Evolutionary conservation across 441 rosid genomes (phyloP).

Genomic region (Bruguiera hainesii): DNA sequence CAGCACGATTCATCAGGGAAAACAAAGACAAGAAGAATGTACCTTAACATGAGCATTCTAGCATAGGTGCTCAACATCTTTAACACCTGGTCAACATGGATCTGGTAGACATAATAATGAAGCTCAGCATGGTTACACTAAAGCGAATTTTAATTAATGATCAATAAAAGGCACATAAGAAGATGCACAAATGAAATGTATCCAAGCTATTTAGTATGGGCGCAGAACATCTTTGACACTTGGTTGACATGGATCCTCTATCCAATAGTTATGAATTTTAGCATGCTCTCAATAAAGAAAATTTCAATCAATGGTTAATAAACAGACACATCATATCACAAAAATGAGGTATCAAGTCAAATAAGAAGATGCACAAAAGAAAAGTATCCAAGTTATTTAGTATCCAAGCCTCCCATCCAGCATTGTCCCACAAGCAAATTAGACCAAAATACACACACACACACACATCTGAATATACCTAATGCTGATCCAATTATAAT

Average conservation of each 20-base stretch:
- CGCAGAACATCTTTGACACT: constrained; percentile 69
- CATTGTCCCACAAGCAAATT: too few relatives aligned
- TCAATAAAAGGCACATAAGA: constrained; percentile 31
- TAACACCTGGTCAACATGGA: constrained; percentile 89
- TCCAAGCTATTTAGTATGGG: constrained; percentile 58
- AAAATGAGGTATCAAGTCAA: too few relatives aligned
- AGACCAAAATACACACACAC: too few relatives aligned
- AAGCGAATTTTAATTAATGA: too few relatives aligned
- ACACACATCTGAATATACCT: too few relatives aligned
- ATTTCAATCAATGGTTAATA: too few relatives aligned
- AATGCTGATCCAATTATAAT: too few relatives aligned
- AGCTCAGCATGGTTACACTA: background rate
- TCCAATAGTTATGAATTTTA: constrained; percentile 6
- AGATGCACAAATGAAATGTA: too few relatives aligned
- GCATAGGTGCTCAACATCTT: constrained; percentile 69
- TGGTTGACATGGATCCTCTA: constrained; percentile 94
- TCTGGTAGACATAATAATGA: constrained; percentile 42
- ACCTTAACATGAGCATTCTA: constrained; percentile 87
- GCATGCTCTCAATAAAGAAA: background rate
- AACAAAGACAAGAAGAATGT: constrained; percentile 1
- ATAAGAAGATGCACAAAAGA: too few relatives aligned
- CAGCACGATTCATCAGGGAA: too few relatives aligned
- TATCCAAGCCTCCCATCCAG: background rate
- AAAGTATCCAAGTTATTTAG: background rate
- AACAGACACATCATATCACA: too few relatives aligned